Conservation (phyloP, 164 flowering plant species). For the Piper longum region DNA sequence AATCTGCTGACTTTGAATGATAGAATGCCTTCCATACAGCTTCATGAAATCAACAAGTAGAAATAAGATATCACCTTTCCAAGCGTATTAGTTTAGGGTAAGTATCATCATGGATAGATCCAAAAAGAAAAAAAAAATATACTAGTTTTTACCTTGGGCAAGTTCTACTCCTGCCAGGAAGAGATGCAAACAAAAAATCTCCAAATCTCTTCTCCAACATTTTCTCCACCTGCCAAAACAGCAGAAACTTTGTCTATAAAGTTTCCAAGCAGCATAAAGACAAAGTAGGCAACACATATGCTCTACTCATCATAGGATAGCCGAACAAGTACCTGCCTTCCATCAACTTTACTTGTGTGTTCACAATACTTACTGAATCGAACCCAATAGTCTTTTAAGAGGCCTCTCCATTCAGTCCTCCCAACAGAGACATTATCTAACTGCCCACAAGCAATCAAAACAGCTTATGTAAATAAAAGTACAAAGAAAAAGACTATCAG, state of each 20-base stretch:
- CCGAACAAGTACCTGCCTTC: conserved; percentile 40
- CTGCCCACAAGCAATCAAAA: conserved; percentile 11
- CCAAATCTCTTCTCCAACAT: conserved; percentile 74
- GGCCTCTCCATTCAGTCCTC: conserved; percentile 82
- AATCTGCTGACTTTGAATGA: conserved; percentile 73
- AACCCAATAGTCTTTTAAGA: conserved; percentile 82
- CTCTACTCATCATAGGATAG: not conserved
- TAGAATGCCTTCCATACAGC: conserved; percentile 70
- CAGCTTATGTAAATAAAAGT: not conserved
- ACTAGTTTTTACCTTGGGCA: conserved; percentile 54
- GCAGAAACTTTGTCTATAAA: too few relatives aligned
- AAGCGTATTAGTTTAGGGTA: too few relatives aligned
- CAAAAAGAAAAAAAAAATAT: not conserved
- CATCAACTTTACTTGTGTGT: conserved; percentile 38
- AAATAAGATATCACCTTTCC: not conserved
- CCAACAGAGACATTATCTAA: conserved; percentile 95
- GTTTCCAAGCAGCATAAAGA: not conserved
- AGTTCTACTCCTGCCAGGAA: conserved; percentile 55
- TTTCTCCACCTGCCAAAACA: conserved; percentile 57
- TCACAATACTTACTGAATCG: conserved; percentile 61
- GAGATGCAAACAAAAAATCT: conserved; percentile 58
- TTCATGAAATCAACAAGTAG: conserved; percentile 14
- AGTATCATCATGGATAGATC: too few relatives aligned
- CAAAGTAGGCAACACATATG: not conserved
- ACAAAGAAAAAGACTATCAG: not conserved